Evolutionary conservation across 148 eudicot species (phyloP).

Genomic region (Amaranthus cruentus): DNA sequence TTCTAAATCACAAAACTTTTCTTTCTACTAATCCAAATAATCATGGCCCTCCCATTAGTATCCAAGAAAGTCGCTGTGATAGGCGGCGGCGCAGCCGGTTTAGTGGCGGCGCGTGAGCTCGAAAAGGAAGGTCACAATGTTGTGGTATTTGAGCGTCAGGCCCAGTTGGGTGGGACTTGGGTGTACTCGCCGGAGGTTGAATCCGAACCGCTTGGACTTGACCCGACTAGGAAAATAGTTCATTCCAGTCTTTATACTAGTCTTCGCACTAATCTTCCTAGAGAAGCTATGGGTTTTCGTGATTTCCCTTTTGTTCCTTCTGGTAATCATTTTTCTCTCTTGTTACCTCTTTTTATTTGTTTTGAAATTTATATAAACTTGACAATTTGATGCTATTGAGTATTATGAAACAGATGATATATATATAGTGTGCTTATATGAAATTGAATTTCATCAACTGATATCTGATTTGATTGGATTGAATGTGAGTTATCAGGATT

Average conservation of each 20-base stretch:
- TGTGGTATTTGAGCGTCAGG: constrained; percentile 57
- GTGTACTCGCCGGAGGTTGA: constrained; percentile 51
- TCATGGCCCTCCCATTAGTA: constrained; percentile 14
- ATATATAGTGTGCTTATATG: too few relatives aligned
- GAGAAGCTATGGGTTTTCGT: constrained; percentile 74
- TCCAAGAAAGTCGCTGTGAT: constrained; percentile 62
- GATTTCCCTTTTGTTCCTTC: constrained; percentile 54
- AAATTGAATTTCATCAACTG: too few relatives aligned
- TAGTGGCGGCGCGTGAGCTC: constrained; percentile 73
- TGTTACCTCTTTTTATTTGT: neutral
- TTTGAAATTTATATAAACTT: too few relatives aligned
- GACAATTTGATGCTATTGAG: too few relatives aligned
- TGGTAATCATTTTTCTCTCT: constrained; percentile 6
- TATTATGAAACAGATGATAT: too few relatives aligned
- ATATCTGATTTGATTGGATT: too few relatives aligned
- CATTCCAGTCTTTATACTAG: constrained; percentile 70
- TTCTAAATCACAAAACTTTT: too few relatives aligned
- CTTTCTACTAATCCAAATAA: too few relatives aligned
- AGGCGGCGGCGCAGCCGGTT: constrained; percentile 82
- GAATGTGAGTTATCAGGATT: too few relatives aligned
- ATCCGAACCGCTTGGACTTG: constrained; percentile 55
- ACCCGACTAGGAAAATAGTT: constrained; percentile 46
- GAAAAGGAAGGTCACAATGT: constrained; percentile 65
- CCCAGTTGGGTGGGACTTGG: constrained; percentile 72
- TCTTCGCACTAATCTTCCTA: constrained; percentile 64